Evolutionary conservation across 805 yeast genomes (phyloP).

Genomic region (Clavispora asparagi): DNA sequence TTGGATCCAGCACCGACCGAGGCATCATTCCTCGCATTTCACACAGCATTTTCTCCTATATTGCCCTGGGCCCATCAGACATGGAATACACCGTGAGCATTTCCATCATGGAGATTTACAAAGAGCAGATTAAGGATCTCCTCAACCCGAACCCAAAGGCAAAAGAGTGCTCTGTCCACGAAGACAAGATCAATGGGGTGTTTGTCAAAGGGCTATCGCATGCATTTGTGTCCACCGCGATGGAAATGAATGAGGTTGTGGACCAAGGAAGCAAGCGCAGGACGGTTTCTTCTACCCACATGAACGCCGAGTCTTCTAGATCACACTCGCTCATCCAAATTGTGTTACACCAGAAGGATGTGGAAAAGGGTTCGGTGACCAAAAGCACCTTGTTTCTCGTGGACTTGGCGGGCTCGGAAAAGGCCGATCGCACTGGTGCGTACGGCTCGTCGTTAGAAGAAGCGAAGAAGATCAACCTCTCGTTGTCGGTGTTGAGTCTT

Average conservation of each 20-base stretch:
- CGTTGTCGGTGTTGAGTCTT: conserved; percentile 72
- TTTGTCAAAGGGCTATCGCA: conserved; percentile 67
- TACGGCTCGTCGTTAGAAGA: conserved; percentile 72
- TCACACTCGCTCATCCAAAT: conserved; percentile 78
- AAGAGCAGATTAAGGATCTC: conserved; percentile 72
- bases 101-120: conserved; percentile 74
- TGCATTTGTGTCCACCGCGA: conserved; percentile 51
- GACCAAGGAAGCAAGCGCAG: conserved; percentile 54
- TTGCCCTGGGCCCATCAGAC: conserved; percentile 41
- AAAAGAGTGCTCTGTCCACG: conserved; percentile 50
- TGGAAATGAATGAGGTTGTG: conserved; percentile 56
- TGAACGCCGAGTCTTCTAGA: conserved; percentile 71
- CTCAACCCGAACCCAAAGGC: conserved; percentile 29
- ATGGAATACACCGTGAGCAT: conserved; percentile 64
- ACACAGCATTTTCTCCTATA: conserved; percentile 56
- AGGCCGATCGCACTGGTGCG: conserved; percentile 72
- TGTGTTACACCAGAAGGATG: conserved; percentile 55
- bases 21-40: conserved; percentile 76
- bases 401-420: conserved; percentile 87
- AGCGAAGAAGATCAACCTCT: conserved; percentile 76
- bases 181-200: conserved; percentile 58
- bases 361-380: conserved; percentile 51
- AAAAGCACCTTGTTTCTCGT: conserved; percentile 66
- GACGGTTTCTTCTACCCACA: conserved; percentile 55
- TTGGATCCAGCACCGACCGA: conserved; percentile 44